Percentiles rank a stretch among this genome's conserved stretches.
Evolutionary conservation across 1,284 basidiomycete species (phyloP).

Genomic region (Polyporus tsugae): DNA sequence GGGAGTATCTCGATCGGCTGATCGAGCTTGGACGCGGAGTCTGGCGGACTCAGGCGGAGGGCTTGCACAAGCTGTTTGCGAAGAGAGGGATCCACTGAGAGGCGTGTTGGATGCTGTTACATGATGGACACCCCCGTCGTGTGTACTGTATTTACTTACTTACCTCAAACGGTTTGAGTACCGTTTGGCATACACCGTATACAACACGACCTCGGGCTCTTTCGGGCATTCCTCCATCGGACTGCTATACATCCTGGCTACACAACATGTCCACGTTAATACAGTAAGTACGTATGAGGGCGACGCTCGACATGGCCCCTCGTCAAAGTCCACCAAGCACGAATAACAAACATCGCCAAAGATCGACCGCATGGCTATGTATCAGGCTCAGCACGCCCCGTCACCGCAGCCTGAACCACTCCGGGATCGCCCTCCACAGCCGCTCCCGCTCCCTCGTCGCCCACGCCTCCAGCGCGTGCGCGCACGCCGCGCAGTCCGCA

Average conservation of each 20-base stretch:
- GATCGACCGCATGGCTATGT: background rate
- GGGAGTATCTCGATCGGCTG: slow-evolving; percentile 20
- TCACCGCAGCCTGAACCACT: slow-evolving; percentile 50
- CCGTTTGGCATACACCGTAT: background rate
- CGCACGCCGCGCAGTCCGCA: slow-evolving; percentile 78
- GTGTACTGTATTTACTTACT: no score
- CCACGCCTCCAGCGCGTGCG: slow-evolving; percentile 72
- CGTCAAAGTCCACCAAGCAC: background rate
- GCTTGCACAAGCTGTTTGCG: slow-evolving; percentile 19
- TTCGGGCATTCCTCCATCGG: background rate
- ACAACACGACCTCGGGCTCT: no score
- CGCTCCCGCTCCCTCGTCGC: slow-evolving; percentile 73
- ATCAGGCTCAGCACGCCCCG: background rate
- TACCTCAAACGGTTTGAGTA: no score
- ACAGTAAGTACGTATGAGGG: background rate
- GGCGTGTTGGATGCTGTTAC: background rate
- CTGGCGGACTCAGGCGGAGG: slow-evolving; percentile 25
- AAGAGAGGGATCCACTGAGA: slow-evolving; percentile 18
- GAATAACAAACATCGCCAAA: background rate
- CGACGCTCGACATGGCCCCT: background rate
- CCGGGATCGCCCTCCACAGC: slow-evolving; percentile 76
- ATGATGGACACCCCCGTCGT: background rate
- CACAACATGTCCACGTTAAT: background rate
- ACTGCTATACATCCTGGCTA: background rate
- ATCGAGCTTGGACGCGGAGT: slow-evolving; percentile 21